Evolutionary conservation across 2,329 filamentous ascomycete species (phyloP).

Genomic region (Tolypocladium paradoxum): DNA sequence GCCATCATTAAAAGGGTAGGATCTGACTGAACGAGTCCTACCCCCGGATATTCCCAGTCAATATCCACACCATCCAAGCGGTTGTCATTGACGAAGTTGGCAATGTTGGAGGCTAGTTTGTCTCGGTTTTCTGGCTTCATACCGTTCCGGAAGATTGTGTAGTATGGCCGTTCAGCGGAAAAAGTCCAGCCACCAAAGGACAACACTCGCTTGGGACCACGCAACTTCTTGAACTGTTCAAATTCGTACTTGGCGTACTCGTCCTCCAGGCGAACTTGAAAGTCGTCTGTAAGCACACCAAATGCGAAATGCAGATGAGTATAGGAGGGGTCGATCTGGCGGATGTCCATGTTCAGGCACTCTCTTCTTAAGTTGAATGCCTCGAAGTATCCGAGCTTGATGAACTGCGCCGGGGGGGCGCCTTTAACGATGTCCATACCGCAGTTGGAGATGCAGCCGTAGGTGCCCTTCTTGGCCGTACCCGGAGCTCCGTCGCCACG

Average conservation of each 20-base stretch:
- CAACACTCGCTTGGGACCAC: constrained; percentile 19
- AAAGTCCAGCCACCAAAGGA: constrained; percentile 26
- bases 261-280: constrained; percentile 9
- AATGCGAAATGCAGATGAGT: constrained; percentile 24
- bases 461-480: constrained; percentile 15
- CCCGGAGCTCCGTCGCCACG: constrained; percentile 13
- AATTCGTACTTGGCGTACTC: constrained; percentile 15
- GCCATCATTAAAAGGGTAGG: too few relatives aligned
- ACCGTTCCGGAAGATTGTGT: constrained; percentile 17
- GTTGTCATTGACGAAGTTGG: constrained; percentile 27
- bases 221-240: constrained; percentile 16
- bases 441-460: constrained; percentile 20
- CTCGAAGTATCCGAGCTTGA: constrained; percentile 22
- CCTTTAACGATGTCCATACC: constrained; percentile 19
- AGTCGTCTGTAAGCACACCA: constrained; percentile 11
- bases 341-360: constrained; percentile 20
- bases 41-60: constrained; percentile 36
- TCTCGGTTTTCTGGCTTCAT: constrained; percentile 22
- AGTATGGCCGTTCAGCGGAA: constrained; percentile 14
- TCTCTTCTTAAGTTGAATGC: constrained; percentile 16
- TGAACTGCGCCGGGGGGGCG: constrained; percentile 11
- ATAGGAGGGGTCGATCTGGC: constrained; percentile 13
- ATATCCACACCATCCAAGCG: constrained; percentile 32
- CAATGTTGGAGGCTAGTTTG: constrained; percentile 23
- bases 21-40: constrained; percentile 19